phyloP scores from a whole-genome alignment of 768 basidiomycete species.

The Infundibulicybe gibba region DNA sequence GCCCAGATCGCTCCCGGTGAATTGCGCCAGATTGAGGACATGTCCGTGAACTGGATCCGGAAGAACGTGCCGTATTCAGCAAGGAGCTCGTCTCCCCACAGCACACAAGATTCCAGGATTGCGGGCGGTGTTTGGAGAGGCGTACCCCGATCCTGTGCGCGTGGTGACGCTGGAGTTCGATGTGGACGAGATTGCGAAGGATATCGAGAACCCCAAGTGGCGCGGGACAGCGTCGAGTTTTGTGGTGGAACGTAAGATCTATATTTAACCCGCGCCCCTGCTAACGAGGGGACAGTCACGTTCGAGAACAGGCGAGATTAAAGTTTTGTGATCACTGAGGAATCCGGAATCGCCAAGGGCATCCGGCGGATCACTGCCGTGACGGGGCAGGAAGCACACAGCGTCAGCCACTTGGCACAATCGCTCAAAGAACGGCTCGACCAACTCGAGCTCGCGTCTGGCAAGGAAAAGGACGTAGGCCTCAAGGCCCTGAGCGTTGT shows the following conservation, averaged over 20 bases:
- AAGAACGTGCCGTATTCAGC: conserved; percentile 86
- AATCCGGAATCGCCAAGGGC: conserved; percentile 97
- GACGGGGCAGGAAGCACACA: conserved; percentile 90
- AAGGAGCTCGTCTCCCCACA: conserved; percentile 74
- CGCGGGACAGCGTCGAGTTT: conserved; percentile 90
- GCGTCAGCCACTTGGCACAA: conserved; percentile 67
- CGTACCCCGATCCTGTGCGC: conserved; percentile 96
- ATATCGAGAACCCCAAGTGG: conserved; percentile 91
- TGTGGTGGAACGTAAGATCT: conserved; percentile 92
- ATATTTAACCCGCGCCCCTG: not conserved
- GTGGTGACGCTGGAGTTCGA: conserved; percentile 90
- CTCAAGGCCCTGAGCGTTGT: conserved; percentile 81
- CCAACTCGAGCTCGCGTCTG: conserved; percentile 52
- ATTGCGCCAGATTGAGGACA: conserved; percentile 75
- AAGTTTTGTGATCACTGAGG: conserved; percentile 92
- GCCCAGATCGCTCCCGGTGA: conserved; percentile 76
- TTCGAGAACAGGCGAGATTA: conserved; percentile 97
- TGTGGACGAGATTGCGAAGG: conserved; percentile 80
- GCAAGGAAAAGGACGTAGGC: conserved; percentile 83
- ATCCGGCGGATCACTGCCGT: conserved; percentile 93
- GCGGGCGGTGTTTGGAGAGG: conserved; percentile 95
- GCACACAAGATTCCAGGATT: conserved; percentile 91
- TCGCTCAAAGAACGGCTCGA: conserved; percentile 61
- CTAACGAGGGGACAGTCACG: conserved; percentile 57
- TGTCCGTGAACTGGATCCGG: conserved; percentile 87